phyloP scores from a whole-genome alignment of 2,329 filamentous ascomycete genomes.

The Aspergillus viridinutans region DNA sequence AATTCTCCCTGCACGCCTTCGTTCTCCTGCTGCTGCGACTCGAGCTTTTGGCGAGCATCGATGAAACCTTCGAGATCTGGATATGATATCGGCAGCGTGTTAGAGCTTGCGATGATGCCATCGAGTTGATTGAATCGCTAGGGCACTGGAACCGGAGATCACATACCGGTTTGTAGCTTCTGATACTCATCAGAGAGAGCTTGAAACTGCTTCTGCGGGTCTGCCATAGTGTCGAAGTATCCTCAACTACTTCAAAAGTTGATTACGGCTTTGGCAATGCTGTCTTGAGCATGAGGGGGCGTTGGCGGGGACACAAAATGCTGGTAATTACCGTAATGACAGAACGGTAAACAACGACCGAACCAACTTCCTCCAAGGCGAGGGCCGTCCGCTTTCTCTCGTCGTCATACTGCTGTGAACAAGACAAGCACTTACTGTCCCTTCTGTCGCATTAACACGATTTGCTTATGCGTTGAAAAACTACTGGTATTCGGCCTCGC shows the following conservation, averaged over 20 bases:
- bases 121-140: not conserved
- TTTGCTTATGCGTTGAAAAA: not conserved
- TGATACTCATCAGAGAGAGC: constrained; percentile 81
- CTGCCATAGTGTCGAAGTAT: constrained; percentile 54
- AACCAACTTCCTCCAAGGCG: constrained; percentile 12
- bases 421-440: not conserved
- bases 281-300: constrained; percentile 17
- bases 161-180: constrained; percentile 73
- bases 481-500: not conserved
- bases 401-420: not conserved
- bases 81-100: not conserved
- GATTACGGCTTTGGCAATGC: constrained; percentile 1
- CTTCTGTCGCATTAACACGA: not conserved
- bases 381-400: constrained; percentile 3
- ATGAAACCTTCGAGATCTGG: constrained; percentile 75
- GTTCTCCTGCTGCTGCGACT: constrained; percentile 91
- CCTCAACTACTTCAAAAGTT: not conserved
- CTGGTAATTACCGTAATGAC: constrained; percentile 13
- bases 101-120: constrained; percentile 3
- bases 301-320: constrained; percentile 25
- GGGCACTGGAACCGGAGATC: not conserved
- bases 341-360: constrained; percentile 14
- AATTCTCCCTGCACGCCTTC: constrained; percentile 89
- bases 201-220: constrained; percentile 74
- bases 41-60: constrained; percentile 80